These are phyloP conservation scores for Plasmodium inui DNA, from an alignment of 169 alveolate genomes.

Conservation along the genomic window DNA sequence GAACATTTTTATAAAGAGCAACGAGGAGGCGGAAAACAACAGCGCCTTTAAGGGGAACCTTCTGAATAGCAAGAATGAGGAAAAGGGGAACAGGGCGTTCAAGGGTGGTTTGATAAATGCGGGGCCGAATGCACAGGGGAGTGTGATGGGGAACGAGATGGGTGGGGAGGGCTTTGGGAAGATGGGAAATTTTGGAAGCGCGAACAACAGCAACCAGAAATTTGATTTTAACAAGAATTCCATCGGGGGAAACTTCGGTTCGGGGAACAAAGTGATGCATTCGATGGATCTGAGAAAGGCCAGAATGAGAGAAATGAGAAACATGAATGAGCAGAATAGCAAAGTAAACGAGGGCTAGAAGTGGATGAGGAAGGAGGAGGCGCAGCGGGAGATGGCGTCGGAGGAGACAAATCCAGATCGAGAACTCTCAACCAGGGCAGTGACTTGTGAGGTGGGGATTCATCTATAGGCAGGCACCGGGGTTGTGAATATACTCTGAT, in stretches of 20 bases:
- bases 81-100: constrained; percentile 7
- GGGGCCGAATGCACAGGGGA: neutral
- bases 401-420: neutral
- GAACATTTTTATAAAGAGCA: constrained; percentile 21
- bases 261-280: constrained; percentile 16
- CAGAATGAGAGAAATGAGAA: constrained; percentile 72
- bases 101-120: neutral
- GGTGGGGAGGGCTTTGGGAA: neutral
- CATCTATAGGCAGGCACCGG: neutral
- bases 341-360: constrained; percentile 5
- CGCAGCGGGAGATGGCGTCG: neutral
- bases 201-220: neutral
- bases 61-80: constrained; percentile 14
- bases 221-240: constrained; percentile 11
- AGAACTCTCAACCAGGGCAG: neutral
- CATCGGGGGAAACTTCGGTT: neutral
- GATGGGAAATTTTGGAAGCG: neutral
- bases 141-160: neutral
- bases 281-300: constrained; percentile 38
- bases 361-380: neutral
- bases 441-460: neutral
- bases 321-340: constrained; percentile 19
- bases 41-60: neutral
- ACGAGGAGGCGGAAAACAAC: constrained; percentile 25
- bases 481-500: neutral